These are phyloP conservation scores for Penicillium occitanis DNA, from an alignment of 2,329 filamentous ascomycete species.

Conservation along the genomic window DNA sequence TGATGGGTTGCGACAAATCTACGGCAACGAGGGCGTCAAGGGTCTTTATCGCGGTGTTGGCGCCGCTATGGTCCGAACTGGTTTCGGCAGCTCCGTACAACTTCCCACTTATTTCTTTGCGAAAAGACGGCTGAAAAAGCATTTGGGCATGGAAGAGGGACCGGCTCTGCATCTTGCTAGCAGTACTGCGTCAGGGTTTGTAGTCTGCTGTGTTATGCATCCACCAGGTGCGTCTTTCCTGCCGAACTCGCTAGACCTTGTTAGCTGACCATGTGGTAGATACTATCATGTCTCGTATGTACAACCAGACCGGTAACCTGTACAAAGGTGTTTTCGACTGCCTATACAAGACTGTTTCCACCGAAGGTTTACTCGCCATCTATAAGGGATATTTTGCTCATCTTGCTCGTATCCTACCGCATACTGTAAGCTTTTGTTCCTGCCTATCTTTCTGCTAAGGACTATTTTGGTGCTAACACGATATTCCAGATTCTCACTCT, in stretches of 20 bases:
- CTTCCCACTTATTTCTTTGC: slow-evolving; percentile 98
- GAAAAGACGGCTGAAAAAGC: slow-evolving; percentile 77
- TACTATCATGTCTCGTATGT: slow-evolving; percentile 97
- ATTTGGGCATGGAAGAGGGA: slow-evolving; percentile 87
- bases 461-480: background rate
- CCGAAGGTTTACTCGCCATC: slow-evolving; percentile 85
- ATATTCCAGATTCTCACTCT: slow-evolving; percentile 73
- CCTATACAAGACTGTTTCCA: slow-evolving; percentile 82
- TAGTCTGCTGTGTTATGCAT: slow-evolving; percentile 97
- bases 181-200: slow-evolving; percentile 87
- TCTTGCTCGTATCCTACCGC: slow-evolving; percentile 87
- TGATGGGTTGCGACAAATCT: slow-evolving; percentile 81
- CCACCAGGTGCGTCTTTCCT: slow-evolving; percentile 67
- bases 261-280: slow-evolving; percentile 51
- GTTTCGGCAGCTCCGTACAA: slow-evolving; percentile 93
- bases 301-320: slow-evolving; percentile 98
- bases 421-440: slow-evolving; percentile 61
- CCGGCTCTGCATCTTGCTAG: slow-evolving; percentile 84
- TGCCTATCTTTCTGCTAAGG: too few species aligned
- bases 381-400: slow-evolving; percentile 99
- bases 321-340: slow-evolving; percentile 94
- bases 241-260: too few species aligned
- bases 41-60: slow-evolving; percentile 88
- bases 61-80: slow-evolving; percentile 93
- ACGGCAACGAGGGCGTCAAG: slow-evolving; percentile 69